Evolutionary conservation across 805 yeast species (phyloP).

Genomic region (Kodamaea kaohsiungensis): DNA sequence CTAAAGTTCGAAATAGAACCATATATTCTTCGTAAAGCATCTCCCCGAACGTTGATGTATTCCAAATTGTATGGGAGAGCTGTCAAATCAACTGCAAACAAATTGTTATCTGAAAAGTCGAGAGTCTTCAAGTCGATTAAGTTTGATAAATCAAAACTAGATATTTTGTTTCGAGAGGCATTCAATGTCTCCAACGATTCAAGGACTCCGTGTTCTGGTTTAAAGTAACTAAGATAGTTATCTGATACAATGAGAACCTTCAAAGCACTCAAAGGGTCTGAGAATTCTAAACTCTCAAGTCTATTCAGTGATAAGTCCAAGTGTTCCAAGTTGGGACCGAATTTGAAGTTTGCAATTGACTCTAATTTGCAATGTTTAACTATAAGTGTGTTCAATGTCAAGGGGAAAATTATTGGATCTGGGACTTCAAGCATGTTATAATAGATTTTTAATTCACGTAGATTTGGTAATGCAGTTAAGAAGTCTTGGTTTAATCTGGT

Average conservation of each 20-base stretch:
- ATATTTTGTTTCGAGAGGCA: neutral
- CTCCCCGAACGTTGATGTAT: neutral
- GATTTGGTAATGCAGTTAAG: neutral
- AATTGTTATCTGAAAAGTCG: neutral
- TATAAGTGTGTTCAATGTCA: neutral
- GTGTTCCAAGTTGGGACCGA: neutral
- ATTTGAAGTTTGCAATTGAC: neutral
- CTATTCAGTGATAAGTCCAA: conserved; percentile 1
- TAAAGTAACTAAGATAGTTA: neutral
- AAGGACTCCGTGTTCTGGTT: neutral
- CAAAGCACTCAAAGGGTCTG: neutral
- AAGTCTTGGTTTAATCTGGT: neutral
- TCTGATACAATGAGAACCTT: neutral
- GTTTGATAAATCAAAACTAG: neutral
- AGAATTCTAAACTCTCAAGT: neutral
- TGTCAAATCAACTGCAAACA: neutral
- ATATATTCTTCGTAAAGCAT: neutral
- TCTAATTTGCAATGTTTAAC: neutral
- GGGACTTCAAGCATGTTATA: neutral
- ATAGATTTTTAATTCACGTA: neutral
- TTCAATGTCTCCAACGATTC: neutral
- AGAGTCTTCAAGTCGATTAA: neutral
- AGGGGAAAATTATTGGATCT: neutral
- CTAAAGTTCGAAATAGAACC: neutral
- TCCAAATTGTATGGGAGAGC: neutral